Evolutionary conservation across 495 filamentous ascomycete genomes (phyloP).

Genomic region (Melanomma pulvis-pyrius): DNA sequence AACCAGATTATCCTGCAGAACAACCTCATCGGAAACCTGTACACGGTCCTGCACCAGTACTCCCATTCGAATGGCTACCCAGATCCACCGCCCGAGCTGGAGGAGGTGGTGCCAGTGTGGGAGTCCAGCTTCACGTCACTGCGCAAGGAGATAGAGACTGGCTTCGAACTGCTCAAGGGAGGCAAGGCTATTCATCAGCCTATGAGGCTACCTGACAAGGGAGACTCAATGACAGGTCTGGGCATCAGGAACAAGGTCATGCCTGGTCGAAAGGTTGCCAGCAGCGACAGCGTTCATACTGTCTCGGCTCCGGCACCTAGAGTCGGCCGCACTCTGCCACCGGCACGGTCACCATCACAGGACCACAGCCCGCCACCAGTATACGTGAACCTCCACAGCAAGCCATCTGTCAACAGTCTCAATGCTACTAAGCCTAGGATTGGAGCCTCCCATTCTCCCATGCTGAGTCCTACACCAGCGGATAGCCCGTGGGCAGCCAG

Average conservation of each 20-base stretch:
- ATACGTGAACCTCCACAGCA: slow-evolving; percentile 12
- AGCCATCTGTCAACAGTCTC: slow-evolving; percentile 29
- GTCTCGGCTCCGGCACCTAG: slow-evolving; percentile 14
- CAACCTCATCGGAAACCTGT: slow-evolving; percentile 77
- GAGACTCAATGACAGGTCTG: slow-evolving; percentile 41
- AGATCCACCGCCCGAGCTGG: slow-evolving; percentile 72
- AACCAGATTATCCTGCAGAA: slow-evolving; percentile 82
- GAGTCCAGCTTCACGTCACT: slow-evolving; percentile 64
- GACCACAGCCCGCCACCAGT: slow-evolving; percentile 32
- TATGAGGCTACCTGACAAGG: slow-evolving; percentile 53
- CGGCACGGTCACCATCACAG: slow-evolving; percentile 10
- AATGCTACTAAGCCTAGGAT: slow-evolving; percentile 29
- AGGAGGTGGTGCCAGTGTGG: slow-evolving; percentile 72
- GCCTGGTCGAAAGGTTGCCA: slow-evolving; percentile 12
- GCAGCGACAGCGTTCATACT: slow-evolving; percentile 7
- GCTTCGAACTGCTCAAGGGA: slow-evolving; percentile 64
- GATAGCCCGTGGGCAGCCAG: slow-evolving; percentile 7
- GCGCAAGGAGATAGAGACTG: slow-evolving; percentile 71
- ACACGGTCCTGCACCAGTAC: slow-evolving; percentile 80
- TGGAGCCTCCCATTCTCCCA: slow-evolving; percentile 32
- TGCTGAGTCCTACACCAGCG: slow-evolving; percentile 10
- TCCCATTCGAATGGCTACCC: slow-evolving; percentile 71
- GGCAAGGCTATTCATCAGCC: slow-evolving; percentile 75
- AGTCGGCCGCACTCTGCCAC: slow-evolving; percentile 15
- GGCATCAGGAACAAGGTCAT: slow-evolving; percentile 45